phyloP scores from a whole-genome alignment of 2,329 filamentous ascomycete genomes.

The Aspergillus sp. region DNA sequence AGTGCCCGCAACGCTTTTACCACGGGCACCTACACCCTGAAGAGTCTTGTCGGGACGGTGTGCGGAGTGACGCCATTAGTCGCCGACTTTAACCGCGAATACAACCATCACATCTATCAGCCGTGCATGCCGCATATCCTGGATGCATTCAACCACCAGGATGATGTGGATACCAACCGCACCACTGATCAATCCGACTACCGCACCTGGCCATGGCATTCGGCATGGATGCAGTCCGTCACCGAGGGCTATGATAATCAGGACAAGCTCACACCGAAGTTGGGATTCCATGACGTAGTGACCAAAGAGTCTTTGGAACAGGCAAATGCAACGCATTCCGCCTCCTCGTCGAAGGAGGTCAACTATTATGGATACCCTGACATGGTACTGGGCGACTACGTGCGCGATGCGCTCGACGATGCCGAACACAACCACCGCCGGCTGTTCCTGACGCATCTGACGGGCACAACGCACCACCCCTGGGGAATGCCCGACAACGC shows the following conservation, averaged over 20 bases:
- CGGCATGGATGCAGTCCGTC: slow-evolving; percentile 38
- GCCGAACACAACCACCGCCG: slow-evolving; percentile 34
- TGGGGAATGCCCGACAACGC: slow-evolving; percentile 33
- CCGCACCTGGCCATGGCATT: slow-evolving; percentile 37
- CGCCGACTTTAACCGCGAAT: slow-evolving; percentile 48
- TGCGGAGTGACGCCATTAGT: slow-evolving; percentile 49
- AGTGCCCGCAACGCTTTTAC: slow-evolving; percentile 47
- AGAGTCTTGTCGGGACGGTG: slow-evolving; percentile 46
- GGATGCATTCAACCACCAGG: slow-evolving; percentile 27
- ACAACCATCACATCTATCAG: slow-evolving; percentile 47
- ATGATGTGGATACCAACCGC: slow-evolving; percentile 23
- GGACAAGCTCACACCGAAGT: slow-evolving; percentile 26
- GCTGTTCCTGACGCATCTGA: slow-evolving; percentile 38
- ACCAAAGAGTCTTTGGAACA: slow-evolving; percentile 31
- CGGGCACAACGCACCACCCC: slow-evolving; percentile 38
- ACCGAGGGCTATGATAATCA: slow-evolving; percentile 36
- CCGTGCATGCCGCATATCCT: slow-evolving; percentile 47
- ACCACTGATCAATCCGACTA: slow-evolving; percentile 24
- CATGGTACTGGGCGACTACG: slow-evolving; percentile 33
- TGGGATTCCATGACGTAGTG: slow-evolving; percentile 33
- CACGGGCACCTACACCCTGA: slow-evolving; percentile 48
- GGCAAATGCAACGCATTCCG: slow-evolving; percentile 31
- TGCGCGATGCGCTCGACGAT: slow-evolving; percentile 36
- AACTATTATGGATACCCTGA: slow-evolving; percentile 39
- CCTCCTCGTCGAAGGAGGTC: slow-evolving; percentile 27